These are phyloP conservation scores for Lantana camara DNA, from an alignment of 257 asterid species.

Conservation along the genomic window DNA sequence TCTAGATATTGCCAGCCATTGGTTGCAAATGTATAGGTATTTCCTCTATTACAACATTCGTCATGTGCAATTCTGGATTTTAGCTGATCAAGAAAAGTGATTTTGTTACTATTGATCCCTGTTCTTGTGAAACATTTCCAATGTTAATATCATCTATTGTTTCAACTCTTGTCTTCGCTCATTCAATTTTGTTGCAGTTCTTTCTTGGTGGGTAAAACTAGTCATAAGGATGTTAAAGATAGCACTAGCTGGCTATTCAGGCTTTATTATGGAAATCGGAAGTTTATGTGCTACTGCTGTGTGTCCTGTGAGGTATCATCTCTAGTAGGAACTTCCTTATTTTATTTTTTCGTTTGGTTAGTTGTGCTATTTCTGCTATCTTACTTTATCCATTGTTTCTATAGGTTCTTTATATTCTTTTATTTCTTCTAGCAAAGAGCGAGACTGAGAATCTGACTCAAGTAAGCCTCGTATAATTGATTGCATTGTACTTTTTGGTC, in stretches of 20 bases:
- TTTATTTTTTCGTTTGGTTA: background rate
- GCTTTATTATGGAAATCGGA: slow-evolving; percentile 81
- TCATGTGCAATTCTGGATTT: slow-evolving; percentile 6
- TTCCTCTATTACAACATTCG: slow-evolving; percentile 5
- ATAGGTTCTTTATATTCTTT: slow-evolving; percentile 80
- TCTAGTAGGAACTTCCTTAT: background rate
- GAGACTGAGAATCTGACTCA: slow-evolving; percentile 51
- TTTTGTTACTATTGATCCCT: slow-evolving; percentile 1
- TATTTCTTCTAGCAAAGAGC: slow-evolving; percentile 80
- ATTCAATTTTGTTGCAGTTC: slow-evolving; percentile 53
- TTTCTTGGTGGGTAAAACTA: slow-evolving; percentile 81
- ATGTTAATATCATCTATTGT: background rate
- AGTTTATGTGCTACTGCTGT: slow-evolving; percentile 92
- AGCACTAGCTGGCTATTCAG: slow-evolving; percentile 91
- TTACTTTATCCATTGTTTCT: slow-evolving; percentile 27
- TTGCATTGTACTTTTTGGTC: slow-evolving; percentile 7
- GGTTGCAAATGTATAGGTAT: slow-evolving; percentile 99
- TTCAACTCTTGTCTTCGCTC: slow-evolving; percentile 4
- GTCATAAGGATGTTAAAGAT: slow-evolving; percentile 95
- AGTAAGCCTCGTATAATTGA: slow-evolving; percentile 49
- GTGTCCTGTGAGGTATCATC: slow-evolving; percentile 89
- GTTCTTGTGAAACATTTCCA: background rate
- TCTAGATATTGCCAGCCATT: slow-evolving; percentile 91
- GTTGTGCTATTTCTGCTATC: background rate
- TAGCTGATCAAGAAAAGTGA: background rate